phyloP scores from a whole-genome alignment of 2,329 filamentous ascomycete species.

The Fusarium floridanum region DNA sequence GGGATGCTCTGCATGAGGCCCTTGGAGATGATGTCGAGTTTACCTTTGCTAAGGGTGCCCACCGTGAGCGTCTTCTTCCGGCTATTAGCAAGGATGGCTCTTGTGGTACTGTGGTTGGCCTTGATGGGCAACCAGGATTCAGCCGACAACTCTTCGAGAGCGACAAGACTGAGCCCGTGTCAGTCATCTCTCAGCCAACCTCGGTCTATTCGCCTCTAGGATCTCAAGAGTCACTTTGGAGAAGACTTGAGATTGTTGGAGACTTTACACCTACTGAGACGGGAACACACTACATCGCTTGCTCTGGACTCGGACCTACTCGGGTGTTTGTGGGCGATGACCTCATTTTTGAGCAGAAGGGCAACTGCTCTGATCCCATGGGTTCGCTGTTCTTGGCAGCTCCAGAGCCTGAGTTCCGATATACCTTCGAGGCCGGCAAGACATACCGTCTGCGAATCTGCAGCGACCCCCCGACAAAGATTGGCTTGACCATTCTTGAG shows the following conservation, averaged over 20 bases:
- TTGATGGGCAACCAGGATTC: slow-evolving; percentile 48
- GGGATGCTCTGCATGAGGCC: slow-evolving; percentile 46
- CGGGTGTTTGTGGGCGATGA: slow-evolving; percentile 45
- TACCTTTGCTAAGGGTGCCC: slow-evolving; percentile 42
- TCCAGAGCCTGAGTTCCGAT: slow-evolving; percentile 43
- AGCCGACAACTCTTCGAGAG: slow-evolving; percentile 44
- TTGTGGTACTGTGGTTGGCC: slow-evolving; percentile 39
- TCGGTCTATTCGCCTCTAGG: slow-evolving; percentile 44
- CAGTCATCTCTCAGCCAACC: slow-evolving; percentile 27
- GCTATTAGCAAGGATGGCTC: slow-evolving; percentile 25
- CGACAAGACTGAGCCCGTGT: slow-evolving; percentile 32
- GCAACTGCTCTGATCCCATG: slow-evolving; percentile 48
- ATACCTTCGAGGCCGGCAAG: slow-evolving; percentile 40
- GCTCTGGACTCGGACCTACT: slow-evolving; percentile 46
- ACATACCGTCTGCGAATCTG: slow-evolving; percentile 46
- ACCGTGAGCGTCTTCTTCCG: slow-evolving; percentile 36
- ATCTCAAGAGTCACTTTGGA: slow-evolving; percentile 43
- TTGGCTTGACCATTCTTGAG: slow-evolving; percentile 46
- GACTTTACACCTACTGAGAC: slow-evolving; percentile 47
- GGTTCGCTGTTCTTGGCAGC: slow-evolving; percentile 46
- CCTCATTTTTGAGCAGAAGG: slow-evolving; percentile 45
- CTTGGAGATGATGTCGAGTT: slow-evolving; percentile 39
- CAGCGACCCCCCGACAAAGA: slow-evolving; percentile 46
- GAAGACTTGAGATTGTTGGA: slow-evolving; percentile 45
- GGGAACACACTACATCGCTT: slow-evolving; percentile 47